phyloP scores from a whole-genome alignment of 2,329 filamentous ascomycete genomes.

The Dendrostoma leiphaemia region DNA sequence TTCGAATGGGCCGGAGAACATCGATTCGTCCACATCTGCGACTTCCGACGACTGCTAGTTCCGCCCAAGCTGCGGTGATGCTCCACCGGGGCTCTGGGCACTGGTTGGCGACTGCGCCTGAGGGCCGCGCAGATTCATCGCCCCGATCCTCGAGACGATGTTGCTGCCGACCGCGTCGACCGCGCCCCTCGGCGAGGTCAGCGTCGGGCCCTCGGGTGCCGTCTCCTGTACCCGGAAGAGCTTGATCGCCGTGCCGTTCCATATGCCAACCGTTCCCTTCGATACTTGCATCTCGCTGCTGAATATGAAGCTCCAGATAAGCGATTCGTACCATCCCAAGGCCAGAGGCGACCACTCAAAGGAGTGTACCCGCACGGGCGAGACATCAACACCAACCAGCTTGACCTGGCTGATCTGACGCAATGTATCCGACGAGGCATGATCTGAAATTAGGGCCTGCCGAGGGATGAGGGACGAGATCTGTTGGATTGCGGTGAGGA shows the following conservation, averaged over 20 bases:
- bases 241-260: constrained; percentile 87
- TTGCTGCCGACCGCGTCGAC: constrained; percentile 93
- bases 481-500: constrained; percentile 73
- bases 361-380: constrained; percentile 74
- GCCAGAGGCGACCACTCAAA: constrained; percentile 93
- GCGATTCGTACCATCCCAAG: constrained; percentile 91
- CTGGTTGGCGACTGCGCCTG: constrained; percentile 1
- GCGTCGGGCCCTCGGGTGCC: constrained; percentile 72
- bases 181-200: constrained; percentile 83
- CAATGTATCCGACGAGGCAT: constrained; percentile 44
- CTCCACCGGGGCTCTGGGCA: background rate
- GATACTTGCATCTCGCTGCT: constrained; percentile 83
- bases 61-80: background rate
- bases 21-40: background rate
- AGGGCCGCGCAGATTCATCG: constrained; percentile 65
- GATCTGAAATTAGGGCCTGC: constrained; percentile 42
- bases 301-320: constrained; percentile 93
- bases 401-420: constrained; percentile 58
- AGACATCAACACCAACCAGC: constrained; percentile 71
- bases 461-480: constrained; percentile 56
- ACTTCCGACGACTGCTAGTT: background rate
- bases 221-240: constrained; percentile 89
- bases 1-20: background rate
- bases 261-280: constrained; percentile 85
- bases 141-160: constrained; percentile 81